These are phyloP conservation scores for Nicotiana attenuata DNA, from an alignment of 257 asterid genomes.

Conservation along the genomic window DNA sequence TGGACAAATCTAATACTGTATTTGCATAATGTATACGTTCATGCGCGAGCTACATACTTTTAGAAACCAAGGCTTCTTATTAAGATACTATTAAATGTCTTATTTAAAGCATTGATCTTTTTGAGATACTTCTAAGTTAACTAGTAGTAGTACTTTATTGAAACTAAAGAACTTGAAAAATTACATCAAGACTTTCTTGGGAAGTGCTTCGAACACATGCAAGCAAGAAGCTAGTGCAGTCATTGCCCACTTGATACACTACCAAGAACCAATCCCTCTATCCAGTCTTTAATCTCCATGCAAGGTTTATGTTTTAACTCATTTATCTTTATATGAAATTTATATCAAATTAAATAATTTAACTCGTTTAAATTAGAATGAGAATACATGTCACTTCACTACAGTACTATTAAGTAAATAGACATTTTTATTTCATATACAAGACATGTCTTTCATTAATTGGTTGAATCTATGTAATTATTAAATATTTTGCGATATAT, in stretches of 20 bases:
- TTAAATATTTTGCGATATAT: no score
- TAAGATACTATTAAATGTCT: no score
- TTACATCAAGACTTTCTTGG: not conserved
- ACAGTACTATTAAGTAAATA: no score
- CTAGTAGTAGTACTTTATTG: no score
- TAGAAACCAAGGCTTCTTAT: not conserved
- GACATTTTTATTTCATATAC: no score
- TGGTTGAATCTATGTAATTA: no score
- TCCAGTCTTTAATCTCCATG: not conserved
- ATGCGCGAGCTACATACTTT: not conserved
- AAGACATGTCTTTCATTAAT: no score
- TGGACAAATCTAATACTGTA: not conserved
- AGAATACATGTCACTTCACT: no score
- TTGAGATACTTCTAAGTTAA: not conserved
- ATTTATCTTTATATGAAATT: no score
- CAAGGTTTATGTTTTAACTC: not conserved
- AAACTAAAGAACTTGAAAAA: not conserved
- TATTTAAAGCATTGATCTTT: not conserved
- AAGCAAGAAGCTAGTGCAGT: not conserved
- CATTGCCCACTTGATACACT: not conserved
- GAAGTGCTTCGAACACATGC: constrained; percentile 17
- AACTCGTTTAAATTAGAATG: no score
- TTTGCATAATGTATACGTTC: not conserved
- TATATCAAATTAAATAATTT: no score
- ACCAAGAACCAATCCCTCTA: not conserved